Evolutionary conservation across 192 early-diverging fungal species (phyloP).

Genomic region (Coemansia erecta): DNA sequence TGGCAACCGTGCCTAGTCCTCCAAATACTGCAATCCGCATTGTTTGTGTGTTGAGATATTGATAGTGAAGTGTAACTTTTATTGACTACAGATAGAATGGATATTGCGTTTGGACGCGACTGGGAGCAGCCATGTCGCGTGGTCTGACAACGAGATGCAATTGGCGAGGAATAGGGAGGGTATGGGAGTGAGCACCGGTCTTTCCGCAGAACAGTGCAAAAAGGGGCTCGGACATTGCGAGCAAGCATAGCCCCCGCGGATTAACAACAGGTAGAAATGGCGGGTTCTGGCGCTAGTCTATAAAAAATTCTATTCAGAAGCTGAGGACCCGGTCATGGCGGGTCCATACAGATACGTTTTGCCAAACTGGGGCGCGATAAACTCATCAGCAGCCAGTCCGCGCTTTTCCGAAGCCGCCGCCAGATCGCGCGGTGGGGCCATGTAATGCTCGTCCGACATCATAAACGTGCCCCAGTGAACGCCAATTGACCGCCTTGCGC

Average conservation of each 20-base stretch:
- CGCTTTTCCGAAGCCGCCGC: slow-evolving; percentile 43
- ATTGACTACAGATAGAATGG: not conserved
- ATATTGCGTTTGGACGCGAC: not conserved
- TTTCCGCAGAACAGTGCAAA: too few relatives aligned
- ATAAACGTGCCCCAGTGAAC: slow-evolving; percentile 91
- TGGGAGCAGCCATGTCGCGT: too few relatives aligned
- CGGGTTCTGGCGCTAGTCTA: not conserved
- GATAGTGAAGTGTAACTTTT: not conserved
- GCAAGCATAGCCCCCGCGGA: too few relatives aligned
- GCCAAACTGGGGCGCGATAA: slow-evolving; percentile 44
- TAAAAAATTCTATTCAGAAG: slow-evolving; percentile 1
- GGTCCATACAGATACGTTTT: slow-evolving; percentile 24
- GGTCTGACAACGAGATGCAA: too few relatives aligned
- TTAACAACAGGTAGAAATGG: too few relatives aligned
- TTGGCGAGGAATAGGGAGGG: too few relatives aligned
- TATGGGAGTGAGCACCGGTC: too few relatives aligned
- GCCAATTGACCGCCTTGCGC: slow-evolving; percentile 62
- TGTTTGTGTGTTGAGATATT: not conserved
- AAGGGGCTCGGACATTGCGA: too few relatives aligned
- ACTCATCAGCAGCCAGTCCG: slow-evolving; percentile 14
- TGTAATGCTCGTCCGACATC: slow-evolving; percentile 72
- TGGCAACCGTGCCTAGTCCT: slow-evolving; percentile 22
- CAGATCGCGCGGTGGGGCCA: slow-evolving; percentile 66
- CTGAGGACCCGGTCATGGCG: not conserved
- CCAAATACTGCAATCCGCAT: slow-evolving; percentile 45